Evolutionary conservation across 2,329 filamentous ascomycete species (phyloP), one percentile per base, ranked within the genome.

Genomic region (Piedraia hortae): DNA sequence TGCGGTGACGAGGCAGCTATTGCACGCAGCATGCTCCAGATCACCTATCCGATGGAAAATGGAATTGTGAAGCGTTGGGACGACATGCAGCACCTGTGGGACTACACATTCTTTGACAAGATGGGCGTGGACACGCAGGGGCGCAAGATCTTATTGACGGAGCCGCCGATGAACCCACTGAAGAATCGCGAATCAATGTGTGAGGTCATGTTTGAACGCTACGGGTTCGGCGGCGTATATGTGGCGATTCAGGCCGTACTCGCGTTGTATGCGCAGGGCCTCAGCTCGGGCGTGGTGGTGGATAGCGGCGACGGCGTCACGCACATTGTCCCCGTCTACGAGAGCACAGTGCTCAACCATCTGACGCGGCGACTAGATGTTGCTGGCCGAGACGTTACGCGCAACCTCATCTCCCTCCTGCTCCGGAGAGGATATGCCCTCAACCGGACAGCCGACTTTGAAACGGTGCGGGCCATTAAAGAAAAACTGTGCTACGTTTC

Each of bases 401-500:
- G 82, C 39, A 93, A 97, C 49, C 62, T 97, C 32, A 97, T 97
- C 47, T 77, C 78, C 22, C 68, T 97, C 21, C 68, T 97, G 10
- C 62, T 90, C 26, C 75, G 85, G 40, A 67, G 85, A 35, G 85
- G 85, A 19, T 97, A 97, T 47, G 78, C 85, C 16, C 65, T 97
- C 30, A 97, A 97, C 62, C 67, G 85, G 45, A 97, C 85, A 7
- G 85, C 85, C 43, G 85, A 97, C 47, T 97, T 97, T 47, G 85
- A 97, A 51, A 97, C 85, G 3, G 85, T 97, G 25, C 73, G 85
- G 30, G 82, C 93, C 48, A 93, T 97, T 56, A 97, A 97, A 55
- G 85, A 97, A 59, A 97, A 97, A 59, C 71, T 97, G 22, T 93
- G 85, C 59, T 97, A 97, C 46, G 82, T 97, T 26, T 91, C 80